phyloP scores from a whole-genome alignment of 1,284 basidiomycete species.

The Tylopilus sp. region DNA sequence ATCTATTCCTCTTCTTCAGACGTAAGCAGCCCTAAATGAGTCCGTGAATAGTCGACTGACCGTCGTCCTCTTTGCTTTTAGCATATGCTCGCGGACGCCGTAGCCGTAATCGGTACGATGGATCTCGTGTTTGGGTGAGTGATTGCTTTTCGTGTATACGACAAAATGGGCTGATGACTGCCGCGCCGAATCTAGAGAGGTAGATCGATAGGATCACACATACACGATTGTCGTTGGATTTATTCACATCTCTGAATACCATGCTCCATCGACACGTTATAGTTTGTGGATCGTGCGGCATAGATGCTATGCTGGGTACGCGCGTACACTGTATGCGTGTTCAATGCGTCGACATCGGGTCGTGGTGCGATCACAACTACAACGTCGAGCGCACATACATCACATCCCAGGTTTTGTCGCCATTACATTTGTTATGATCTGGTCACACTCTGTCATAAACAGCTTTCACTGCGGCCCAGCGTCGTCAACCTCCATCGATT shows the following conservation, averaged over 20 bases:
- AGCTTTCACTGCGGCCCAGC: too few species aligned
- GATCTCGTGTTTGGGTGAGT: constrained; percentile 82
- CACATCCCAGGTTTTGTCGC: too few species aligned
- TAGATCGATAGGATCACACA: constrained; percentile 34
- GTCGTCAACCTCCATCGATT: too few species aligned
- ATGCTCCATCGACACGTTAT: background rate
- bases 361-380: too few species aligned
- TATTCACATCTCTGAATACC: constrained; percentile 12
- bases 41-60: constrained; percentile 31
- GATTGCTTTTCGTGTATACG: background rate
- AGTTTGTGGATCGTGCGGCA: too few species aligned
- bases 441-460: too few species aligned
- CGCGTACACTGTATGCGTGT: too few species aligned
- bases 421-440: too few species aligned
- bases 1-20: constrained; percentile 35
- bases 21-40: constrained; percentile 39
- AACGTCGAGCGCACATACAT: too few species aligned
- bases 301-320: too few species aligned
- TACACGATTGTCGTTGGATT: constrained; percentile 9
- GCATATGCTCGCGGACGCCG: constrained; percentile 89
- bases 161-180: background rate
- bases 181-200: constrained; percentile 28
- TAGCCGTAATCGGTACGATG: constrained; percentile 94
- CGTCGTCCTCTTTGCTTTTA: constrained; percentile 34
- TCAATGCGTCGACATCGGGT: too few species aligned